Conservation (phyloP, 2,329 filamentous ascomycete genomes). For the Whalleya microplaca region DNA sequence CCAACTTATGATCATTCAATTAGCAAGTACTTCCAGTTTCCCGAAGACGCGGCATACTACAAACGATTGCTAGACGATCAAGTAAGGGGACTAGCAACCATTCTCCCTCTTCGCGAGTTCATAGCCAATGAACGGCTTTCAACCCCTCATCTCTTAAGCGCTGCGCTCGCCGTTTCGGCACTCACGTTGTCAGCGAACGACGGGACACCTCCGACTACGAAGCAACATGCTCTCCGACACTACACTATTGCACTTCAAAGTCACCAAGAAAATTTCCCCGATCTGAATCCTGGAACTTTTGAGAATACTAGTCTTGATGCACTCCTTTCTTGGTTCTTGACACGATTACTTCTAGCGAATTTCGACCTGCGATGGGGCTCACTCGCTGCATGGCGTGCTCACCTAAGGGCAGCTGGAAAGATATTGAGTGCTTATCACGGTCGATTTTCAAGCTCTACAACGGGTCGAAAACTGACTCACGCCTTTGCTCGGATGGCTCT, state of each 20-base stretch:
- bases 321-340: conserved; percentile 1
- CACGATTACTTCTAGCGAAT: conserved; percentile 14
- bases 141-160: background rate
- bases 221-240: background rate
- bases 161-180: background rate
- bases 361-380: conserved; percentile 20
- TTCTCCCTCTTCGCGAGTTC: background rate
- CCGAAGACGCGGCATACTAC: background rate
- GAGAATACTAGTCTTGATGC: background rate
- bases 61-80: background rate
- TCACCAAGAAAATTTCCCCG: background rate
- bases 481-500: conserved; percentile 23
- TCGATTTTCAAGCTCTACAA: conserved; percentile 4
- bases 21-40: background rate
- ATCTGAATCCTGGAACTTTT: background rate
- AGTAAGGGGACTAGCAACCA: background rate
- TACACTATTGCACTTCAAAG: background rate
- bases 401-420: conserved; percentile 17
- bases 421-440: conserved; percentile 11
- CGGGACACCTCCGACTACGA: background rate
- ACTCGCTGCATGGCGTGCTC: conserved; percentile 16
- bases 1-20: background rate
- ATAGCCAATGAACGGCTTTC: background rate
- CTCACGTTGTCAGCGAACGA: background rate
- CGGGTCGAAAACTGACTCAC: conserved; percentile 14